Percentiles rank a stretch among this genome's conserved stretches.
phyloP scores from a whole-genome alignment of 192 early-diverging fungal genomes.

The Coemansia sp. region DNA sequence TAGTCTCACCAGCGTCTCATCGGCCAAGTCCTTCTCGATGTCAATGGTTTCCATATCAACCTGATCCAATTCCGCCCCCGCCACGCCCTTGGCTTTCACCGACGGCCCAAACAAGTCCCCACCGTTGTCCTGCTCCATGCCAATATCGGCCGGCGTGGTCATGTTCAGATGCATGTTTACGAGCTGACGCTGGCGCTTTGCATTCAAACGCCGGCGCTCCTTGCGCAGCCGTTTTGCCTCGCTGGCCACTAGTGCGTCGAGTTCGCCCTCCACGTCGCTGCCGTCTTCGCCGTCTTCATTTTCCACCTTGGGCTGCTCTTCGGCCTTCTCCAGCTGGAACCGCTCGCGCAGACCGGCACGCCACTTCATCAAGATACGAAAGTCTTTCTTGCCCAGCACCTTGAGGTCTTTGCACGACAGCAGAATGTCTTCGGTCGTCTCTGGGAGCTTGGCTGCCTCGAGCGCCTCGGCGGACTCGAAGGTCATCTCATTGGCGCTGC shows the following conservation, averaged over 20 bases:
- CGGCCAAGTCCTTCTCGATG: conserved; percentile 40
- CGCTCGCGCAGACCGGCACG: conserved; percentile 66
- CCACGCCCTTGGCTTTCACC: conserved; percentile 34
- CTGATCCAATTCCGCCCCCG: conserved; percentile 38
- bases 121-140: conserved; percentile 61
- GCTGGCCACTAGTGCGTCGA: conserved; percentile 45
- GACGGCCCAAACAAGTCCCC: conserved; percentile 58
- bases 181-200: conserved; percentile 65
- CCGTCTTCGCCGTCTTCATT: conserved; percentile 35
- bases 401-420: conserved; percentile 81
- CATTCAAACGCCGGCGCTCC: conserved; percentile 61
- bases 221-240: conserved; percentile 49
- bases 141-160: conserved; percentile 72
- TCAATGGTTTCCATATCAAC: conserved; percentile 51
- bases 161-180: conserved; percentile 78
- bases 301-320: conserved; percentile 42
- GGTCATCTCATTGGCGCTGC: conserved; percentile 65
- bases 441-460: conserved; percentile 51
- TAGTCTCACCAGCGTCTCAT: conserved; percentile 52
- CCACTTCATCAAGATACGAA: conserved; percentile 88
- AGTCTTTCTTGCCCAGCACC: conserved; percentile 91
- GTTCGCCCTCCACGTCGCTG: conserved; percentile 50
- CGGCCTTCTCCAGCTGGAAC: conserved; percentile 45
- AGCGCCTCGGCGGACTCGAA: conserved; percentile 72
- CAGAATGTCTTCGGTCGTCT: conserved; percentile 80